Conservation (phyloP, 2,329 filamentous ascomycete genomes). For the Fusarium pseudocircinatum region DNA sequence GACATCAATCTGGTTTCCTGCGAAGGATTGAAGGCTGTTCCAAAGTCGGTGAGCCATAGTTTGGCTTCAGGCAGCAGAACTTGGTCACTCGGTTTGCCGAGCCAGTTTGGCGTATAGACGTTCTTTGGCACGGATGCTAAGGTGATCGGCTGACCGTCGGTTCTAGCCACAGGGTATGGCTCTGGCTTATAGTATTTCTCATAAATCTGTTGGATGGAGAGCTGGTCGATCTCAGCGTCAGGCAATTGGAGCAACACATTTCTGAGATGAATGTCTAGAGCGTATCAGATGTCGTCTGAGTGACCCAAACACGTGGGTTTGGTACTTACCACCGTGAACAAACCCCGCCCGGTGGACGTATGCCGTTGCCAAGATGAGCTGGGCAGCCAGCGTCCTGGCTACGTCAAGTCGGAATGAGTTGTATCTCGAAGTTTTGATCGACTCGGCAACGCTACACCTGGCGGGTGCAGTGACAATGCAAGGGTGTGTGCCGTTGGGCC, state of each 20-base stretch:
- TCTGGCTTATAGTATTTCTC: neutral
- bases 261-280: neutral
- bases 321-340: neutral
- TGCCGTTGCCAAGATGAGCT: neutral
- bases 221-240: neutral
- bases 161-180: accelerated
- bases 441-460: accelerated
- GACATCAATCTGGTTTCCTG: accelerated
- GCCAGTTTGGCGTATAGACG: neutral
- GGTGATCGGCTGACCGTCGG: neutral
- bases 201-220: neutral
- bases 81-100: neutral
- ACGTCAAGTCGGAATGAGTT: accelerated
- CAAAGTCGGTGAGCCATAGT: neutral
- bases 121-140: neutral
- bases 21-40: neutral
- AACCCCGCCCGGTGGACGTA: neutral
- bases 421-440: accelerated
- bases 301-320: no score
- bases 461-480: neutral
- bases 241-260: neutral
- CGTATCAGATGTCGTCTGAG: no score
- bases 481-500: neutral
- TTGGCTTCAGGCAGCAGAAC: neutral
- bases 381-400: neutral